Percentiles rank a stretch among this genome's conserved stretches.
Conservation (phyloP, 257 asterid species). For the Mentha longifolia region DNA sequence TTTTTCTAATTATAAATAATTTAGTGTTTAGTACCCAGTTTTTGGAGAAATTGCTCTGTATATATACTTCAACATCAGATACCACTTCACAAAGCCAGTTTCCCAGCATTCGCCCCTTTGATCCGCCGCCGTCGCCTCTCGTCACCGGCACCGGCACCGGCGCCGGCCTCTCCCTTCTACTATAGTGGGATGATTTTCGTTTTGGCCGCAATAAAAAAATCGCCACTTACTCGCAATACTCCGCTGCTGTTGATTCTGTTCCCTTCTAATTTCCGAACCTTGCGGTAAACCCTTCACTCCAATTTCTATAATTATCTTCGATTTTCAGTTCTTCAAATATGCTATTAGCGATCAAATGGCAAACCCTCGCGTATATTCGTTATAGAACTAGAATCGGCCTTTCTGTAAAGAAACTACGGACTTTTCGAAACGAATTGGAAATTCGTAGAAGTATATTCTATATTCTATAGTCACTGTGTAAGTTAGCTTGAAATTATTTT, state of each 20-base stretch:
- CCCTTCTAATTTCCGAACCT: neutral
- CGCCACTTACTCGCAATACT: neutral
- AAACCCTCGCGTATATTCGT: neutral
- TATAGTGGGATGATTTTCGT: neutral
- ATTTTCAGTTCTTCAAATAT: neutral
- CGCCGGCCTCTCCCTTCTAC: neutral
- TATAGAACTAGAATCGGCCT: neutral
- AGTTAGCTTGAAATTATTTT: too few relatives aligned
- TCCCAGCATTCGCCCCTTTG: neutral
- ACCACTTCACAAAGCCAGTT: neutral
- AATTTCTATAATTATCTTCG: neutral
- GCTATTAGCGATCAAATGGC: neutral
- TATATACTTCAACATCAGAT: too few relatives aligned
- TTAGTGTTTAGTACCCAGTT: neutral
- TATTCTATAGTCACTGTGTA: neutral
- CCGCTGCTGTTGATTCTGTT: too few relatives aligned
- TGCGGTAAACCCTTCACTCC: neutral
- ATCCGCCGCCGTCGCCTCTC: constrained; percentile 2
- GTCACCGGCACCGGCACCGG: neutral
- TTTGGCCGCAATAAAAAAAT: neutral
- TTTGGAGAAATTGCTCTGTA: neutral
- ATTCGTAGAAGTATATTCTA: neutral
- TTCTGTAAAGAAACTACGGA: neutral
- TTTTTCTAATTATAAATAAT: too few relatives aligned
- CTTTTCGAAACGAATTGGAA: neutral